Base-by-base conservation (phyloP, 495 filamentous ascomycete species). In the Staphylotrichum longicolle region DNA sequence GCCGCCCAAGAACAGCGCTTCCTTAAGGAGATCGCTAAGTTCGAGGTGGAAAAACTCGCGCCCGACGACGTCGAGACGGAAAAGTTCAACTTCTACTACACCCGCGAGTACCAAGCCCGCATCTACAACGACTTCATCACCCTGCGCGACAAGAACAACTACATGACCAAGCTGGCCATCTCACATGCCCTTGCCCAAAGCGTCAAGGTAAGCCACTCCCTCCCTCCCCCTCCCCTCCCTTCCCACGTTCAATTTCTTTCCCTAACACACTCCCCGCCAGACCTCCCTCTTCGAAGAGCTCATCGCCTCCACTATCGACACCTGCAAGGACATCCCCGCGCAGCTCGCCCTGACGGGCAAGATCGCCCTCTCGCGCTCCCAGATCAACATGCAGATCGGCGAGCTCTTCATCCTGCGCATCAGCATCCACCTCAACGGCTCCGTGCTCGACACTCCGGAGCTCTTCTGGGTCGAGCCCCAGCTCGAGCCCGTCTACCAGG, bases 121-220 rank as follows among this genome's bases (percentile, higher is more conserved):
- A 98, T 98, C 70, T 98, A 98, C 80, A 98, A 98, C 71, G 94
- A 98, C 69, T 98, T 98, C 68, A 98, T 98, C 74, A 92, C 88
- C 0, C 75, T 98, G 48, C 83, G 91, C 42, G 91, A 96, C 62
- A 96, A 95, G 68, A 85, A 85, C 65, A 96, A 96, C 74, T 93
- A 97, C 77, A 98, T 98, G 94, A 89, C 88, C 61, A 98, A 98
- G 75, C 80, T 98, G 9, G 92, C 95, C 37, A 98, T 98, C 68
- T 94, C 90, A 12, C 94, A 98, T 75, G 94, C 92, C 7, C 78
- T 98, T 10, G 88, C 93, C 2, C 94, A 98, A 73, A 94, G 90
- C 56, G 95, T 97, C 64, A 93, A 93, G 84, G 87, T 88, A 71
- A 15, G 75, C 46, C 14, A 40, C 54, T 51, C 39, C 53, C 47